Base-by-base conservation (phyloP, 805 yeast genomes). In the Yarrowia deformans region DNA sequence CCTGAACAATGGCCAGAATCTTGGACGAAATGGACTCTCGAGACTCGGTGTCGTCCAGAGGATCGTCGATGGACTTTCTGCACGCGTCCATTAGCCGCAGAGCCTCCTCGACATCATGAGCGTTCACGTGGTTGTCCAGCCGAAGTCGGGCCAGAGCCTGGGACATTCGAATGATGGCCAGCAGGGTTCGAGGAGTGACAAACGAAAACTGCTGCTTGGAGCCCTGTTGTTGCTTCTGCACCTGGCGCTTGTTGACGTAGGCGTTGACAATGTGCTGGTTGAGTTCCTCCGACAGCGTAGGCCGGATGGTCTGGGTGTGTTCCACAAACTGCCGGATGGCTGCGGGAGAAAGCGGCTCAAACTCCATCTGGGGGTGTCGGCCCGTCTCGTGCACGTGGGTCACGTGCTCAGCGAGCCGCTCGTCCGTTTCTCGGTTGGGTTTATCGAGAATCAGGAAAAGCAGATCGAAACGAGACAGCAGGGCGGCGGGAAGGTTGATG, bases 321-420 rank as follows among this genome's bases (percentile, higher is more conserved):
- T 97, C 88, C 72, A 95, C 89, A 77, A 87, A 93, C 77, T 92
- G 97, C 76, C 99, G 87, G 76, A 95, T 88, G 35, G 91, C 86
- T 9, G 86, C 78, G 0, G 97, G 88, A 71, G 89, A 93, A 52
- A 94, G 81, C 16, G 97, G 97, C 71, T 85, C 88, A 72, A 88
- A 85, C 55, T 84, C 89, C 83, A 85, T 82, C 4, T 72, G 72
- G 5, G 99, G 99, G 75, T 94, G 97, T 69, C 81, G 84, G 80
- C 89, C 90, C 79, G 90, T 90, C 93, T 92, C 93, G 80, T 95
- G 99, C 52, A 95, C 99, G 76, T 86, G 93, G 13, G 99, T 89
- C 72, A 95, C 98, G 79, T 95, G 99, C 74, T 85, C 88, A 0
- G 99, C 99, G 75, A 95, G 84, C 77, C 87, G 85, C 77, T 89